Evolutionary conservation across 306 rosid genomes (phyloP), one percentile per base, ranked within the genome.

Genomic region (Clitoria ternatea): DNA sequence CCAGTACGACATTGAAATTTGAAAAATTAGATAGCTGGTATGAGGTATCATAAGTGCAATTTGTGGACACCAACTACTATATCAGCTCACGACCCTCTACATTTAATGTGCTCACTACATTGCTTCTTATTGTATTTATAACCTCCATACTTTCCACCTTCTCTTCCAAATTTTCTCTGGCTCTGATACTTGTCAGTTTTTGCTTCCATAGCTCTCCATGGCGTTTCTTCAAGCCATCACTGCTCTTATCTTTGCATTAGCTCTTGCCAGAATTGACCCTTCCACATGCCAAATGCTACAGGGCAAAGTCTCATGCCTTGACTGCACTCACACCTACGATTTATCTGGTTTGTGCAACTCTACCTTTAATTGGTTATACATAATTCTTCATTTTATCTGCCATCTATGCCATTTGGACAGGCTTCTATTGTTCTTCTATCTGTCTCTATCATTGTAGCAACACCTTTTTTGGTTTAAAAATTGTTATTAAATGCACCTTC

Each of bases 251-350:
- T 72, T 90, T 72, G 86, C 82, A 10, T 36, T 84, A 49, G 80
- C 63, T 66, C 47, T 85, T 12, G 82, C 82, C 5, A 66, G 26
- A 33, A 43, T 79, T 50, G 78, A 87, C 60, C 72, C 71, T 15
- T 68, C 96, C 7, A 14, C 85, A 30, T 68, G 74, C 78, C 86
- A 80, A 69, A 55, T 62, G 8, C 55, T 91, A 0, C 70, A 86
- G 59, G 97, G 84, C 67, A 87, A 86, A 70, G 80, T 91, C 73
- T 74, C 92, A 9, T 91, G 99, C 82, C 78, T 78, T n/a, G 99
- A 94, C 35, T 94, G 99, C 85, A 66, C 69, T 18, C 61, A 56
- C n/a, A 27, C 59, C 19, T 19, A 78, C 24, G 85, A 79, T 61
- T 78, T 91, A 73, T 84, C 97, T 44, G 97, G 98, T 88, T 44